phyloP scores from a whole-genome alignment of 2,329 filamentous ascomycete genomes.

The Colletotrichum trifolii region DNA sequence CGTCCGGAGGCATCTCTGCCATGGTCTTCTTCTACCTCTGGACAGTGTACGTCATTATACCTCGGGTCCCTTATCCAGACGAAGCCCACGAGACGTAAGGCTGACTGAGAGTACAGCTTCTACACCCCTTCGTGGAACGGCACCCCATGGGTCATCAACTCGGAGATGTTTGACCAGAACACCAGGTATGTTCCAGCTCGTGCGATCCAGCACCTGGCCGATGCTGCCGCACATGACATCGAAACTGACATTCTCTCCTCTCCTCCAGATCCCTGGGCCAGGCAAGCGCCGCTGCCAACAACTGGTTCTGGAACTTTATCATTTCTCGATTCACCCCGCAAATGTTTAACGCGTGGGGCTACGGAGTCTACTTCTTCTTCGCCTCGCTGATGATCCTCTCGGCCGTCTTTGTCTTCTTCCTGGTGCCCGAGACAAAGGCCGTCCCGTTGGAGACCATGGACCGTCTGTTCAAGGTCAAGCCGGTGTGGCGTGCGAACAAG shows the following conservation, averaged over 20 bases:
- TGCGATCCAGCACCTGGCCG: background rate
- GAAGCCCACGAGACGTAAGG: no score
- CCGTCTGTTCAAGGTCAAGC: constrained; percentile 65
- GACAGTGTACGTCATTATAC: constrained; percentile 53
- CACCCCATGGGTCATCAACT: constrained; percentile 80
- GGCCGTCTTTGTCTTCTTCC: constrained; percentile 69
- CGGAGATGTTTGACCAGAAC: constrained; percentile 80
- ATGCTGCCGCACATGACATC: constrained; percentile 53
- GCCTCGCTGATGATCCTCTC: constrained; percentile 70
- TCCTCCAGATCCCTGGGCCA: constrained; percentile 68
- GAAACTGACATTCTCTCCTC: background rate
- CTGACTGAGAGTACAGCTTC: constrained; percentile 53
- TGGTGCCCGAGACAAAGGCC: constrained; percentile 74
- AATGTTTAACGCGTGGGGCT: constrained; percentile 70
- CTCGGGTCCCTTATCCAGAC: background rate
- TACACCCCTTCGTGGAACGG: constrained; percentile 81
- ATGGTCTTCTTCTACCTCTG: constrained; percentile 81
- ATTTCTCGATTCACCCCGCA: constrained; percentile 74
- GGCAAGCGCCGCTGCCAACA: constrained; percentile 76
- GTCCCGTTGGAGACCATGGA: constrained; percentile 75
- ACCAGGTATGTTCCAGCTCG: constrained; percentile 19
- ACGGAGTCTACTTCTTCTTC: constrained; percentile 77
- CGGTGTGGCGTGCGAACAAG: constrained; percentile 56
- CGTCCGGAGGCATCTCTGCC: constrained; percentile 63
- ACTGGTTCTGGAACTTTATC: constrained; percentile 81